Base-by-base conservation (phyloP, 2,329 filamentous ascomycete genomes). In the Zasmidium angulare region DNA sequence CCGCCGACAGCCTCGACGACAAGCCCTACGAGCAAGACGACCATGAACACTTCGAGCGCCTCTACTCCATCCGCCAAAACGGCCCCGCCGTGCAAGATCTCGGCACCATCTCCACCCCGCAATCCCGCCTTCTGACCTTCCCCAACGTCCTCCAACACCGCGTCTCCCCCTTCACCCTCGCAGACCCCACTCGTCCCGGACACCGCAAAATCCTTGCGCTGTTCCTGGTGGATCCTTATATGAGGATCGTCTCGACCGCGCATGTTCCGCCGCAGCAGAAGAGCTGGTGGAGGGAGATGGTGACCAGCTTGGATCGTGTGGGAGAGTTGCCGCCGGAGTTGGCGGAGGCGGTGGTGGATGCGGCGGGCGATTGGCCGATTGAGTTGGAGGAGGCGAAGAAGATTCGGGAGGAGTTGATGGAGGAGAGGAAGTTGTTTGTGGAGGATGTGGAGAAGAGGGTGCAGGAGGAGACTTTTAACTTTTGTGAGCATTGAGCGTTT, bases 171-270 rank as follows among this genome's bases (percentile, higher is more conserved):
- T 85, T 86, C 71, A 62, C 72, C 14, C 76, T 86, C 10, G 66
- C 68, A 24, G 81, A 88, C 61, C 67, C 67, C 0, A 79, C 78
- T 0, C 79, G 78, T 57, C 78, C 82, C 0, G 85, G 85, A 1
- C 81, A 86, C 66, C 75, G 82, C 14, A 81, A 82, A 63, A 81
- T 87, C 56, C 72, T 87, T 0, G 81, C 81, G 0, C 74, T 88
- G 43, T 87, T 82, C 68, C 76, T 88, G 1, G 80, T 88, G 1
- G 84, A 88, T 63, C 85, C 85, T 0, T 67, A 79, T 26, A 66
- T 73, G 3, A 77, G 78, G 6, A 76, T 87, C 51, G 75, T 83
- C 10, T 85, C 75, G 2, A 82, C 79, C 0, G 76, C 76, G 0
- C 81, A 84, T 58, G 75, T 84, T 0, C 81, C 81, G 1, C 80